A percentile compares a stretch with the other conserved stretches of the same genome.
Conservation (phyloP, 1,284 basidiomycete species). For the Naganishia cerealis region DNA sequence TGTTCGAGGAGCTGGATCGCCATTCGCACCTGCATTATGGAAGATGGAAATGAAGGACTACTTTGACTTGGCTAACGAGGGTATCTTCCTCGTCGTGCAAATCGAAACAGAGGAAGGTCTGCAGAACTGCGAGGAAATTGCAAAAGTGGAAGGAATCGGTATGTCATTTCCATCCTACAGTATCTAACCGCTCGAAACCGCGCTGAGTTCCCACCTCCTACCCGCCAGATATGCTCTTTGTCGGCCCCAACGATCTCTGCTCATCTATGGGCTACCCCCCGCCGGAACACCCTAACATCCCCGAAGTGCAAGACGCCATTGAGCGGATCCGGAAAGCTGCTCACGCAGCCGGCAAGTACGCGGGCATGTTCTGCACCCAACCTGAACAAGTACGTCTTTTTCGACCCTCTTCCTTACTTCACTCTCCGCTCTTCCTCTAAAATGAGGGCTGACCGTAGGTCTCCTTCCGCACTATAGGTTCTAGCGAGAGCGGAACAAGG, state of each 20-base stretch:
- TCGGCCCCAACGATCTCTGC: slow-evolving; percentile 48
- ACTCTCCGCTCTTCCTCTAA: neutral
- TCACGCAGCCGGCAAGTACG: slow-evolving; percentile 43
- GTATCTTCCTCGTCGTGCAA: slow-evolving; percentile 46
- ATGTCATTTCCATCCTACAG: slow-evolving; percentile 13
- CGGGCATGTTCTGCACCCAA: slow-evolving; percentile 42
- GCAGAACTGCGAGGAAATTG: slow-evolving; percentile 48
- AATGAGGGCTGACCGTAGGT: slow-evolving; percentile 10
- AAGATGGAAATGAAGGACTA: slow-evolving; percentile 44
- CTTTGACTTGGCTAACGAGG: slow-evolving; percentile 41
- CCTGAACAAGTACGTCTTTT: slow-evolving; percentile 30
- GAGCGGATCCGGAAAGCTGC: slow-evolving; percentile 42
- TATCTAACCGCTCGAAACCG: neutral
- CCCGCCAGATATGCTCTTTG: slow-evolving; percentile 41
- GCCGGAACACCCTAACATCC: slow-evolving; percentile 39
- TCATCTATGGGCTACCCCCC: slow-evolving; percentile 42
- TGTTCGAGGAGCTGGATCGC: slow-evolving; percentile 44
- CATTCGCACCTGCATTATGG: slow-evolving; percentile 45
- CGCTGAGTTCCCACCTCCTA: neutral
- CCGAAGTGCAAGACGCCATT: slow-evolving; percentile 45
- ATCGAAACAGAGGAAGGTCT: slow-evolving; percentile 47
- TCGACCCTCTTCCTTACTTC: too few relatives aligned
- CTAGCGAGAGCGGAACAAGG: slow-evolving; percentile 39
- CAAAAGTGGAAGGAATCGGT: slow-evolving; percentile 45
- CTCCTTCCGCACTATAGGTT: slow-evolving; percentile 36